Conservation (phyloP, 2,329 filamentous ascomycete genomes). For the Apiospora phragmitis region DNA sequence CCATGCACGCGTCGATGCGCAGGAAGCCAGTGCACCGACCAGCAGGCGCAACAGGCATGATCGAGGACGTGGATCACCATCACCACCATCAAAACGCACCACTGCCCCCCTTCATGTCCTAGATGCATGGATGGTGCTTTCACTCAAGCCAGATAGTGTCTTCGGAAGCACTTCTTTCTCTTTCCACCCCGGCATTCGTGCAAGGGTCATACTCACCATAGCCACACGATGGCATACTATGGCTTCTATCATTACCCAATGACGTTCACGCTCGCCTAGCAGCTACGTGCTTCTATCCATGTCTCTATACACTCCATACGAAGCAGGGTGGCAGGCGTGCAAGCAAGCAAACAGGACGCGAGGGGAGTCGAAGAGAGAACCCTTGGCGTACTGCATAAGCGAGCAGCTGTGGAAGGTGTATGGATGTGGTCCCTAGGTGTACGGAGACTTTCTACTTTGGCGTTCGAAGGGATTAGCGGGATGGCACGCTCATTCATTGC, state of each 20-base stretch:
- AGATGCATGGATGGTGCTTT: not conserved
- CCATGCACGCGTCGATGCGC: not conserved
- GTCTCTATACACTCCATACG: not conserved
- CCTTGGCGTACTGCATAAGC: not conserved
- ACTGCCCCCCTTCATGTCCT: not conserved
- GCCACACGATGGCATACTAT: not conserved
- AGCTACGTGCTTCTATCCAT: not conserved
- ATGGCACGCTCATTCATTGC: not conserved
- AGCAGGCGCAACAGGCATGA: not conserved
- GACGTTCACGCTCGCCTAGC: not conserved
- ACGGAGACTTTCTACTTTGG: not conserved
- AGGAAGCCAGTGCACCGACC: not conserved
- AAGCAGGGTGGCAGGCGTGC: not conserved
- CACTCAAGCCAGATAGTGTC: not conserved
- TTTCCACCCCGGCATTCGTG: not conserved
- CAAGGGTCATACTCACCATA: not conserved
- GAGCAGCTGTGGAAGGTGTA: not conserved
- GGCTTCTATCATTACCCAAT: not conserved
- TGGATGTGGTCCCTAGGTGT: not conserved
- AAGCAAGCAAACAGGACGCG: not conserved
- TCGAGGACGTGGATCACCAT: not conserved
- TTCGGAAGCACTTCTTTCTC: not conserved
- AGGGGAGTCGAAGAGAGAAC: not conserved
- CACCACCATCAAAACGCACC: not conserved
- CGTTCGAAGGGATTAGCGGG: not conserved